Base-by-base conservation (phyloP, 2,329 filamentous ascomycete genomes). In the Trichocomaceae sp. region DNA sequence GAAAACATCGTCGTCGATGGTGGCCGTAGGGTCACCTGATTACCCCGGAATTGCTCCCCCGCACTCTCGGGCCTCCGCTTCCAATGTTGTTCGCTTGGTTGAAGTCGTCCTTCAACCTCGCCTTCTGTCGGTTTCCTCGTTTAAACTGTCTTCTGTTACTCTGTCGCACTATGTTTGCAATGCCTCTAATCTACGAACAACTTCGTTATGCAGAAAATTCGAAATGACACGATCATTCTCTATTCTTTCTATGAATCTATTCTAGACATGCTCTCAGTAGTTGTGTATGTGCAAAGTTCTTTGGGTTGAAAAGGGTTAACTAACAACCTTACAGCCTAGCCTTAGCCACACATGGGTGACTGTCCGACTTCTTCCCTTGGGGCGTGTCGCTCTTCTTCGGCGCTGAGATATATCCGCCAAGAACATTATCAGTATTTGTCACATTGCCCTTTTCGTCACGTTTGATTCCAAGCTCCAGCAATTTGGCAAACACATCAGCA, bases 381-480 rank as follows among this genome's bases (percentile, higher is more conserved):
- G 54, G 54, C 15, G 37, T 33, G 8, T 44, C 7, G 37, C 48
- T 55, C 19, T 55, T 55, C 42, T 55, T 55, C 1, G 80, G 80
- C 22, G 80, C 80, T 52, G 75, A 75, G 54, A 75, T 62, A 62
- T 83, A 83, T 1, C 80, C 81, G n/a, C 77, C 81, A 59, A 75
- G 73, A 47, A 72, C 66, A 61, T 83, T 83, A 61, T 84, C 82
- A 10, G 75, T 71, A 62, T 85, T 84, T 31, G 75, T 66, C 39
- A 85, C 70, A 7, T 65, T 72, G 0, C 80, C 83, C 7, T 72
- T 64, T 9, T 64, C 76, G 62, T 85, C 82, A 41, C 83, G 73
- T 48, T 68, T 62, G 55, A 85, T 82, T 0, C 83, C 83, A 58
- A 85, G 66, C 68, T 85, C 83, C 50, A 85, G 62, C 65, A 85